Conservation (phyloP, 768 basidiomycete genomes). For the Favolaschia claudopus region DNA sequence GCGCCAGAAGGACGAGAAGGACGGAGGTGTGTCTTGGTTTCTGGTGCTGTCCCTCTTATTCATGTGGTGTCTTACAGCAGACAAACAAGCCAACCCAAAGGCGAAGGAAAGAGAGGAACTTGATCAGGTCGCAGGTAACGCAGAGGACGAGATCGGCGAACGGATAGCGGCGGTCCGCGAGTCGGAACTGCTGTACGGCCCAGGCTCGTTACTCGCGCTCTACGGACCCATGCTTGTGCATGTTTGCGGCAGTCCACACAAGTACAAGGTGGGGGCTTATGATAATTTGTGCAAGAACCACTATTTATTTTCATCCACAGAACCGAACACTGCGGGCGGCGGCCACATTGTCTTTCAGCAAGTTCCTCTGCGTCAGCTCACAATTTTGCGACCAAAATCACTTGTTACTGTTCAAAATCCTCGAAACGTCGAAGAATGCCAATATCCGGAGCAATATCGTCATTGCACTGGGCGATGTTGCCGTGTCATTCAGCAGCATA, state of each 20-base stretch:
- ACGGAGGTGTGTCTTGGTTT: constrained; percentile 62
- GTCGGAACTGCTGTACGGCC: constrained; percentile 85
- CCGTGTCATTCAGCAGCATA: constrained; percentile 96
- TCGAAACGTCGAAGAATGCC: constrained; percentile 90
- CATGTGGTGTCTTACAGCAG: constrained; percentile 47
- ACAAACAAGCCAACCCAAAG: constrained; percentile 64
- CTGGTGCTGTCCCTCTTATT: neutral
- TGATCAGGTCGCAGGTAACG: constrained; percentile 96
- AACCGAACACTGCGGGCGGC: constrained; percentile 87
- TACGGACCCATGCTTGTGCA: constrained; percentile 93
- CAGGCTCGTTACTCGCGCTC: constrained; percentile 78
- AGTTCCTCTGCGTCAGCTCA: constrained; percentile 95
- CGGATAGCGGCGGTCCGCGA: constrained; percentile 86
- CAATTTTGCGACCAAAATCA: constrained; percentile 94
- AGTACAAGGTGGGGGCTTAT: constrained; percentile 75
- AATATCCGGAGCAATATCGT: constrained; percentile 95
- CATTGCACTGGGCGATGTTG: constrained; percentile 96
- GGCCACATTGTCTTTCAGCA: constrained; percentile 89
- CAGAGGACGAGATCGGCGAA: constrained; percentile 98
- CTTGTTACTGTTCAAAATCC: constrained; percentile 88
- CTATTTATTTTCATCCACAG: constrained; percentile 49
- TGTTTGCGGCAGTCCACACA: constrained; percentile 89
- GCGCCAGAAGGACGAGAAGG: constrained; percentile 90
- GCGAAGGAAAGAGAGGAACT: constrained; percentile 82
- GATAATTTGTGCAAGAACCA: constrained; percentile 1